Evolutionary conservation across 2,329 filamentous ascomycete species (phyloP), one percentile per base, ranked within the genome.

Genomic region (Paraconiothyrium sp.): DNA sequence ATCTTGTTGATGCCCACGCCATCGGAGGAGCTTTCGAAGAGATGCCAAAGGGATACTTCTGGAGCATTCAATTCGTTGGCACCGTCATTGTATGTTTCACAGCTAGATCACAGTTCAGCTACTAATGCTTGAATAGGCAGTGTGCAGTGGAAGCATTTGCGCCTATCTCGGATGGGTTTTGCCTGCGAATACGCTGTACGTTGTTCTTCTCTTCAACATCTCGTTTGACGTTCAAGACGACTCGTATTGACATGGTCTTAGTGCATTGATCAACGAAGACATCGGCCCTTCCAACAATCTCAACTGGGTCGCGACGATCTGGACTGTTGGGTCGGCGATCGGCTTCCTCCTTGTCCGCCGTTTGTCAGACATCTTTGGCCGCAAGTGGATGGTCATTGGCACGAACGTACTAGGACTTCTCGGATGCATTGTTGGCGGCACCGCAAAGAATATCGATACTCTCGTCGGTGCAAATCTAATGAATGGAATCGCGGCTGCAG

Each of bases 1-100:
- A 82, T 69, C 76, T 79, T 54, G 72, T 83, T 61, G 80, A 82
- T 62, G 66, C 75, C 3, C 73, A 80, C 35, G 80, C 80, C 46
- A 69, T 83, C n/a, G 82, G 81, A 6, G 81, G 81, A 9, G 77
- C 80, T 3, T 59, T 78, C 5, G 73, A 77, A 6, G 68, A 71
- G 10, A 81, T 83, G 80, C 81, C 80, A 1, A 55, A 58, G 32
- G 80, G 81, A 13, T 82, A 83, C 69, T 82, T 78, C 65, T 69
- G 65, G 34, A 82, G 77, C 51, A 59, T 72, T 2, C 74, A 78
- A 47, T 82, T 83, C 61, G 71, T 82, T 37, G 79, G 80, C 5
- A 83, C 80, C 6, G 72, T 82, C 1, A 63, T 69, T n/a, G 67
- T 67, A 67, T 35, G 59, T 63, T 49, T 49, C 55, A 20, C 16